Percentiles rank a stretch among this genome's conserved stretches.
These are phyloP conservation scores for Xylaria telfairii DNA, from an alignment of 495 filamentous ascomycete species.

Conservation along the genomic window DNA sequence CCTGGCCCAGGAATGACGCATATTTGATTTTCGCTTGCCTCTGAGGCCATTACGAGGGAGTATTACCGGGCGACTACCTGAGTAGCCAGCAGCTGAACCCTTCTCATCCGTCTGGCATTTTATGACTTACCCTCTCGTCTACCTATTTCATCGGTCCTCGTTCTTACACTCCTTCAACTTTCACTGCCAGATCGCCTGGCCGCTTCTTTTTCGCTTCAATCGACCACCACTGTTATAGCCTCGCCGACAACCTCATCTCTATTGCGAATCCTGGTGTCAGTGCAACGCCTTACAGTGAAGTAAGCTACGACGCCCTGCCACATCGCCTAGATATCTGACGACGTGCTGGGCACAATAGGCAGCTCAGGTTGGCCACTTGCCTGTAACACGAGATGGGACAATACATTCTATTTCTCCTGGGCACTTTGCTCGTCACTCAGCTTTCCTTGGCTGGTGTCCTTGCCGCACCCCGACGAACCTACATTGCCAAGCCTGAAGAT, in stretches of 20 bases:
- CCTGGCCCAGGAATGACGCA: neutral
- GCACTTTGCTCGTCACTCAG: neutral
- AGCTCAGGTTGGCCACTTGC: too few species aligned
- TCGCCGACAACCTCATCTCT: neutral
- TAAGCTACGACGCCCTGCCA: neutral
- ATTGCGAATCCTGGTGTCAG: neutral
- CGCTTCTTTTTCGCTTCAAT: neutral
- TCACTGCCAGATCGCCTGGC: too few species aligned
- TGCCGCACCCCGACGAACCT: neutral
- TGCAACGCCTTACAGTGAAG: neutral
- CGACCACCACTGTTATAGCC: neutral
- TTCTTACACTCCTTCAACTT: neutral
- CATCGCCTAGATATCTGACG: neutral
- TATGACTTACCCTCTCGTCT: neutral
- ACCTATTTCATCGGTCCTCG: neutral
- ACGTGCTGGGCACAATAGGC: neutral
- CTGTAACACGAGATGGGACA: constrained; percentile 4
- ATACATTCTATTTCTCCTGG: neutral
- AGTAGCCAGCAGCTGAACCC: neutral
- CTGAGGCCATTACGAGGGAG: neutral
- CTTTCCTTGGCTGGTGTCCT: neutral
- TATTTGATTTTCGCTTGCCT: neutral
- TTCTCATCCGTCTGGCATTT: neutral
- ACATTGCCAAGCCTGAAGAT: neutral
- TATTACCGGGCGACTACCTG: neutral